A percentile compares a stretch with the other conserved stretches of the same genome.
Evolutionary conservation across 169 alveolate species (phyloP).

Genomic region (Eimeria falciformis): DNA sequence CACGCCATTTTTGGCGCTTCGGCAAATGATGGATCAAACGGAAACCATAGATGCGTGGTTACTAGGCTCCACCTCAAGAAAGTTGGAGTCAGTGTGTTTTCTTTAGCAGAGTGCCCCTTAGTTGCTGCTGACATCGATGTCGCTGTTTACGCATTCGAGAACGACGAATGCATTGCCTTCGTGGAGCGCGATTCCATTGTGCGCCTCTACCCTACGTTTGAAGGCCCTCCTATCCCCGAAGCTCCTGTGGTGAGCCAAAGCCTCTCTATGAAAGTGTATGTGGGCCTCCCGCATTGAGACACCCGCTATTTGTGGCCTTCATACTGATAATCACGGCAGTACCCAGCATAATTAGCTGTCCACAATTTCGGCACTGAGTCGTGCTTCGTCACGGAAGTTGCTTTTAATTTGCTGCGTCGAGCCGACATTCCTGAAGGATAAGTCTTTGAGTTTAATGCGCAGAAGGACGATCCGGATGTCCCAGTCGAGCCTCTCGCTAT

Average conservation of each 20-base stretch:
- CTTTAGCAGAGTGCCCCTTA: constrained; percentile 6
- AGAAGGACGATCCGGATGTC: too few relatives aligned
- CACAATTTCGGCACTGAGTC: too few relatives aligned
- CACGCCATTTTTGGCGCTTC: background rate
- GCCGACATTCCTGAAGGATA: too few relatives aligned
- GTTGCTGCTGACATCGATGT: background rate
- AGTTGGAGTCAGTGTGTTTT: background rate
- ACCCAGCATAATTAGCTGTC: too few relatives aligned
- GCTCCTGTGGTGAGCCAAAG: background rate
- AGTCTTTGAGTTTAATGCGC: too few relatives aligned
- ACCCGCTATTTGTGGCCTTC: too few relatives aligned
- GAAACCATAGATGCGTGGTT: background rate
- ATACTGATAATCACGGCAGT: too few relatives aligned
- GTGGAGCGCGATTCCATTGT: constrained; percentile 6
- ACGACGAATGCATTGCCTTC: background rate
- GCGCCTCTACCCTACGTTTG: constrained; percentile 7
- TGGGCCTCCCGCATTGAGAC: too few relatives aligned
- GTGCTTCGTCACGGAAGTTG: too few relatives aligned
- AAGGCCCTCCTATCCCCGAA: constrained; percentile 25
- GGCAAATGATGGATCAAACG: background rate
- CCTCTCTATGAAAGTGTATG: background rate
- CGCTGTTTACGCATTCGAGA: background rate
- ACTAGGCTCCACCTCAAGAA: background rate
- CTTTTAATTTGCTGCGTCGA: too few relatives aligned
- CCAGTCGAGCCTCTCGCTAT: background rate